Conservation (phyloP, 108 stramenopile genomes). For the Cyclostephanos invisitatus region DNA sequence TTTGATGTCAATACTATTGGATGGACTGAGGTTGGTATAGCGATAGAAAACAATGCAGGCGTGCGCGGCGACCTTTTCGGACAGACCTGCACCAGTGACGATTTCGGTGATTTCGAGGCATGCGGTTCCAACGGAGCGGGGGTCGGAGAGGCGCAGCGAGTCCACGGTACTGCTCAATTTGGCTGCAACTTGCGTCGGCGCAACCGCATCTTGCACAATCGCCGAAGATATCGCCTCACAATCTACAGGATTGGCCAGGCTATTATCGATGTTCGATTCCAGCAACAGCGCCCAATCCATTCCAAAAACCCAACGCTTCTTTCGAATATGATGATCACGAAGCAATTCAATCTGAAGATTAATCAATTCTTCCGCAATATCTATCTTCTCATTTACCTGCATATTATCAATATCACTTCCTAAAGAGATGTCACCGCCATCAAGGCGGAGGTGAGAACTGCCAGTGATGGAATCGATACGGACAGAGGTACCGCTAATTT, state of each 20-base stretch:
- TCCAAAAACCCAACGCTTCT: constrained; percentile 82
- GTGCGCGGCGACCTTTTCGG: constrained; percentile 63
- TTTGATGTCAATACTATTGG: constrained; percentile 52
- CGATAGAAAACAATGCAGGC: constrained; percentile 80
- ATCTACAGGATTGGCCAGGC: not conserved
- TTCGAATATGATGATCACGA: constrained; percentile 73
- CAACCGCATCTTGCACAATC: constrained; percentile 18
- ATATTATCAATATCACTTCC: constrained; percentile 13
- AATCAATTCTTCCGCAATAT: constrained; percentile 74
- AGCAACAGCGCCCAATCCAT: constrained; percentile 76
- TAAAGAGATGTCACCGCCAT: constrained; percentile 47
- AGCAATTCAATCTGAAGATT: constrained; percentile 76
- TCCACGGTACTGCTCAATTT: constrained; percentile 15
- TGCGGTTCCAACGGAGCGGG: constrained; percentile 51
- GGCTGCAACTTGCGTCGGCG: not conserved
- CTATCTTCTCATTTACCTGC: constrained; percentile 53
- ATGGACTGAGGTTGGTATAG: constrained; percentile 53
- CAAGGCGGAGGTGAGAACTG: constrained; percentile 68
- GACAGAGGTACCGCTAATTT: constrained; percentile 58
- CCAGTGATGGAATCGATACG: constrained; percentile 70
- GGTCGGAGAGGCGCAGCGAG: constrained; percentile 46
- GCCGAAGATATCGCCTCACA: constrained; percentile 12
- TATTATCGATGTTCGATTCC: constrained; percentile 23
- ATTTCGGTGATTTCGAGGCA: constrained; percentile 82
- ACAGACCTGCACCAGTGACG: constrained; percentile 43